These are phyloP conservation scores for Neopestalotiopsis clavispora DNA, from an alignment of 2,329 filamentous ascomycete species.

Conservation along the genomic window DNA sequence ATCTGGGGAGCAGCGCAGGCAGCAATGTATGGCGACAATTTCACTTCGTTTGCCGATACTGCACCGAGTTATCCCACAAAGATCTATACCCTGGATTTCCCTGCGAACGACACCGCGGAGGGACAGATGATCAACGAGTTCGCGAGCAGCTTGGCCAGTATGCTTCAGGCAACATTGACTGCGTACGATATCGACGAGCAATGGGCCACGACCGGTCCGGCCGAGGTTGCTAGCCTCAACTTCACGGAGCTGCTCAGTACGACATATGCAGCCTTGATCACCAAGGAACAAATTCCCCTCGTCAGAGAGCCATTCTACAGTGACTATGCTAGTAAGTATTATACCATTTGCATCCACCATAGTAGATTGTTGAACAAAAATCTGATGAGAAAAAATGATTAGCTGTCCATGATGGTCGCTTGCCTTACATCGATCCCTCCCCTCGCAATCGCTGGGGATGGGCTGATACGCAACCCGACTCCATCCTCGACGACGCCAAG, in stretches of 20 bases:
- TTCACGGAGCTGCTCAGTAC: slow-evolving; percentile 34
- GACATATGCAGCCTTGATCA: slow-evolving; percentile 42
- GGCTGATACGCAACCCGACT: slow-evolving; percentile 34
- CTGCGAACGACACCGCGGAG: slow-evolving; percentile 22
- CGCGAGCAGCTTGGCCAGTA: slow-evolving; percentile 29
- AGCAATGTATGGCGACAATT: slow-evolving; percentile 39
- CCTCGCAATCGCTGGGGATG: slow-evolving; percentile 41
- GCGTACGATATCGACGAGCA: slow-evolving; percentile 1
- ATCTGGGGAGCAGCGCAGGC: slow-evolving; percentile 11
- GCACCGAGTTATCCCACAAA: slow-evolving; percentile 34
- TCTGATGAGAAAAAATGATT: not conserved
- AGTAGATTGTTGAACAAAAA: too few relatives aligned
- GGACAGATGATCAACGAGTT: slow-evolving; percentile 33
- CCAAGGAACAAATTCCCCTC: slow-evolving; percentile 41
- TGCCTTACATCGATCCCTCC: slow-evolving; percentile 42
- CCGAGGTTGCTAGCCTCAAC: slow-evolving; percentile 31
- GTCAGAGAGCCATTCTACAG: slow-evolving; percentile 44
- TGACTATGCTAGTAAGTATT: slow-evolving; percentile 37
- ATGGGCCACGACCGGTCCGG: slow-evolving; percentile 23
- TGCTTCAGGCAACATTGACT: slow-evolving; percentile 29
- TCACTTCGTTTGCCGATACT: slow-evolving; percentile 30
- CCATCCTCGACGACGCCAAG: slow-evolving; percentile 30
- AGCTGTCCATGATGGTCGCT: slow-evolving; percentile 37
- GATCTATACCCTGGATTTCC: slow-evolving; percentile 37
- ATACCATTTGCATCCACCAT: not conserved